Percentiles rank a stretch among this genome's conserved stretches.
Evolutionary conservation across 2,329 filamentous ascomycete species (phyloP).

Genomic region (Phialemoniopsis sp.): DNA sequence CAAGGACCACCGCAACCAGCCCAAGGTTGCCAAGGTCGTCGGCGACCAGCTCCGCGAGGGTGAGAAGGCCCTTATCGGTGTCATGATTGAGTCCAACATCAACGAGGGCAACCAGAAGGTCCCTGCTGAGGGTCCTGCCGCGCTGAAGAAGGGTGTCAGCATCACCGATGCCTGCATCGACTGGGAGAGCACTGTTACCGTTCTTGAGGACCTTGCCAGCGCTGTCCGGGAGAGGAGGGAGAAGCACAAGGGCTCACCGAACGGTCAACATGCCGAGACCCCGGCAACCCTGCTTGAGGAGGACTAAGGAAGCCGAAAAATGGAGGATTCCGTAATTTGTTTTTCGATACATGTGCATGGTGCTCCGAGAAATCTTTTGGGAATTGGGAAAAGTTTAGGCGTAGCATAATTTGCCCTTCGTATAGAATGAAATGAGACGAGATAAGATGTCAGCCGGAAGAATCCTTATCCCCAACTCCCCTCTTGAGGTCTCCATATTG

Average conservation of each 20-base stretch:
- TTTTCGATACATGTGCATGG: too few relatives aligned
- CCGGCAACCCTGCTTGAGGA: constrained; percentile 47
- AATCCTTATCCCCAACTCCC: too few relatives aligned
- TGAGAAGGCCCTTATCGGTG: constrained; percentile 85
- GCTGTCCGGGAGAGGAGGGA: constrained; percentile 73
- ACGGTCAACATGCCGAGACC: constrained; percentile 20
- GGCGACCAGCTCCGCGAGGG: constrained; percentile 82
- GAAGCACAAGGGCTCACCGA: constrained; percentile 25
- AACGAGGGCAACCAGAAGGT: constrained; percentile 94
- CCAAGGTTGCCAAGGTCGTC: constrained; percentile 78
- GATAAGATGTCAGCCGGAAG: not conserved
- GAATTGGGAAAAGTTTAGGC: not conserved
- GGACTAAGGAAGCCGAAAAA: constrained; percentile 28
- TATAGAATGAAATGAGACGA: not conserved
- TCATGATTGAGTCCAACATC: constrained; percentile 99
- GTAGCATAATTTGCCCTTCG: too few relatives aligned
- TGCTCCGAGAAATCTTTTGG: too few relatives aligned
- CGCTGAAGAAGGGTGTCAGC: constrained; percentile 87
- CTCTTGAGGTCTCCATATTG: too few relatives aligned
- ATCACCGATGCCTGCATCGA: constrained; percentile 97
- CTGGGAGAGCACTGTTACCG: constrained; percentile 83
- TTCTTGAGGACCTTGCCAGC: constrained; percentile 73
- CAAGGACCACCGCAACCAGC: constrained; percentile 97
- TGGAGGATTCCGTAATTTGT: not conserved
- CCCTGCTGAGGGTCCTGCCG: constrained; percentile 76